phyloP scores from a whole-genome alignment of 2,329 filamentous ascomycete genomes.

The Trichoderma pleuroti region DNA sequence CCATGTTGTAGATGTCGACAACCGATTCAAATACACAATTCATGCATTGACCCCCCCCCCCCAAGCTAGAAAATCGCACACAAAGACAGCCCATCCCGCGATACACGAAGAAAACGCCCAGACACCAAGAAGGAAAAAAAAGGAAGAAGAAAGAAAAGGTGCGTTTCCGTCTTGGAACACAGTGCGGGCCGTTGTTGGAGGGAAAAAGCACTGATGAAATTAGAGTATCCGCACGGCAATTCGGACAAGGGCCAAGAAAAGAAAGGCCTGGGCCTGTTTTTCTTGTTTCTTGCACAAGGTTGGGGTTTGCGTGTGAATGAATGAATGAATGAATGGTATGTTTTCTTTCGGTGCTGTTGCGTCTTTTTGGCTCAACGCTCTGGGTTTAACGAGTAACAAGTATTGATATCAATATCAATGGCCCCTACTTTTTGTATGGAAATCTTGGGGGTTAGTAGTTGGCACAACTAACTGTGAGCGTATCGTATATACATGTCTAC shows the following conservation, averaged over 20 bases:
- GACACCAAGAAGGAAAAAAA: background rate
- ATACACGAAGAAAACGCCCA: background rate
- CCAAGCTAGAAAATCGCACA: background rate
- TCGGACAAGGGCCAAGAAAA: background rate
- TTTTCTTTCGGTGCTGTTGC: background rate
- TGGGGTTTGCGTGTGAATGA: no score
- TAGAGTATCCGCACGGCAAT: constrained; percentile 3
- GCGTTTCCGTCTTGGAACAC: background rate
- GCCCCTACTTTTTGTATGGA: background rate
- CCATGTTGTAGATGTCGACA: background rate
- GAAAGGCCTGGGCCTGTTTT: background rate
- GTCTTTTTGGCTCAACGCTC: background rate
- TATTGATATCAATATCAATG: background rate
- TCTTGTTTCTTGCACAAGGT: background rate
- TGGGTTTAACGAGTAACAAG: background rate
- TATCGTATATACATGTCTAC: background rate
- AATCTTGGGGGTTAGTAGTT: background rate
- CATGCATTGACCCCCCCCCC: background rate
- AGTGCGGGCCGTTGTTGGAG: background rate
- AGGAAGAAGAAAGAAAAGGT: background rate
- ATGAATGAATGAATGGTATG: no score
- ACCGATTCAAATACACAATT: background rate
- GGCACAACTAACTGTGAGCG: background rate
- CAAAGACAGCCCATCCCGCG: background rate
- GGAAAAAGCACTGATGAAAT: background rate